Conservation (phyloP, 768 basidiomycete species). For the Agaricus subrufescens region DNA sequence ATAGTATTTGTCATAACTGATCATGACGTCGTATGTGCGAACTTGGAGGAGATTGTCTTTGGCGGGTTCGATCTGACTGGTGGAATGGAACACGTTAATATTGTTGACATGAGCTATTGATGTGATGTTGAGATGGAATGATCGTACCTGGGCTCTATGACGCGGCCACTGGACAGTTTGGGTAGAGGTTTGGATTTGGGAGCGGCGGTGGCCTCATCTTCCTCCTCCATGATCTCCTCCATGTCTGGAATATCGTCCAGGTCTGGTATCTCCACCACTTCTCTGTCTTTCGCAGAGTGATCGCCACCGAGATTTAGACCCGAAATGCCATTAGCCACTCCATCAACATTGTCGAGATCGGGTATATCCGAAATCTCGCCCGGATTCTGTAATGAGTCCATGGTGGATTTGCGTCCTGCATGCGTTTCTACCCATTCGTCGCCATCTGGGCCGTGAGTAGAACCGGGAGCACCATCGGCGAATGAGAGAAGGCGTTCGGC, state of each 20-base stretch:
- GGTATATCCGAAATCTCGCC: conserved; percentile 88
- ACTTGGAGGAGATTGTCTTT: conserved; percentile 90
- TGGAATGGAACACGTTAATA: not conserved
- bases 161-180: conserved; percentile 11
- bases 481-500: conserved; percentile 89
- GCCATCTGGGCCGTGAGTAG: conserved; percentile 39
- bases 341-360: conserved; percentile 39
- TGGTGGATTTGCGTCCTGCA: conserved; percentile 59
- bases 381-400: conserved; percentile 52
- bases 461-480: conserved; percentile 49
- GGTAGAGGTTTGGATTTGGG: conserved; percentile 36
- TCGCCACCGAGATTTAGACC: conserved; percentile 38
- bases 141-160: conserved; percentile 48
- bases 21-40: conserved; percentile 98
- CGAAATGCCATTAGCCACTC: conserved; percentile 38
- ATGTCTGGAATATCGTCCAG: conserved; percentile 57
- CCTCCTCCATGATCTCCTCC: conserved; percentile 85
- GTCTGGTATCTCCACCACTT: conserved; percentile 97
- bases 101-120: not conserved
- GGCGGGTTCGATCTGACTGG: conserved; percentile 57
- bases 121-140: not conserved
- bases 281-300: conserved; percentile 49
- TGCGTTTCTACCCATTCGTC: conserved; percentile 99
- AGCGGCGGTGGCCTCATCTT: conserved; percentile 79
- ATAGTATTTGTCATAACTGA: conserved; percentile 99